Base-by-base conservation (phyloP, 1,284 basidiomycete species). In the Apiotrichum akiyoshidainum region DNA sequence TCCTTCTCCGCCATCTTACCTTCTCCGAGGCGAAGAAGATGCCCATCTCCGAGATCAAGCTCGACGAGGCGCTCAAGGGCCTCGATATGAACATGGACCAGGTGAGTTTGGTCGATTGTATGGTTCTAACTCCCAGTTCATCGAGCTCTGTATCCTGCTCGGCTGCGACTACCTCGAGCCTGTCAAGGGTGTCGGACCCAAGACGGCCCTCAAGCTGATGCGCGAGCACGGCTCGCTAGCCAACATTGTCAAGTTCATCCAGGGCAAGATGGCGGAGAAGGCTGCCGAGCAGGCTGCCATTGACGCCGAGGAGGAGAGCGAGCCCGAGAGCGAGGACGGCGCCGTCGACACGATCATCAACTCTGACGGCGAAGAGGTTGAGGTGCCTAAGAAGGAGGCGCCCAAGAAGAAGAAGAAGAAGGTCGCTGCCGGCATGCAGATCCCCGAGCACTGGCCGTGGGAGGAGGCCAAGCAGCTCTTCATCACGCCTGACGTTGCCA, bases 21-120 rank as follows among this genome's bases (percentile, higher is more conserved):
- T 97, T 98, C 77, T 94, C 91, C n/a, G 96, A 99, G 75, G 93
- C 93, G 31, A 94, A 96, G 77, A 99, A 98, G 76, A 86, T 91
- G 68, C 95, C 96, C n/a, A 98, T 99, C 66, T 89, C 87, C 65
- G 92, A 98, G 72, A 92, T 99, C 61, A 85, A 85, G 65, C 86
- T 99, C 2, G 78, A 87, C 59, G 85, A 85, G 55, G 93, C 88
- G 0, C 81, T 99, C 1, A 85, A 93, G 58, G 96, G 94, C 0
- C 82, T 99, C 0, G 85, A 88, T 7, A 92, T 99, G 90, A 80
- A 83, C 40, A 97, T 97, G 92, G 86, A 88, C 58, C 87, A 87
- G 80, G 92, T 91, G 63, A 26, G 75, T 66, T 44, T n/a, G n/a
- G n/a, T n/a, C n/a, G n/a, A n/a, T n/a, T n/a, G n/a, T n/a, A n/a